phyloP scores from a whole-genome alignment of 1,284 basidiomycete genomes.

The Ceratobasidium sp. region DNA sequence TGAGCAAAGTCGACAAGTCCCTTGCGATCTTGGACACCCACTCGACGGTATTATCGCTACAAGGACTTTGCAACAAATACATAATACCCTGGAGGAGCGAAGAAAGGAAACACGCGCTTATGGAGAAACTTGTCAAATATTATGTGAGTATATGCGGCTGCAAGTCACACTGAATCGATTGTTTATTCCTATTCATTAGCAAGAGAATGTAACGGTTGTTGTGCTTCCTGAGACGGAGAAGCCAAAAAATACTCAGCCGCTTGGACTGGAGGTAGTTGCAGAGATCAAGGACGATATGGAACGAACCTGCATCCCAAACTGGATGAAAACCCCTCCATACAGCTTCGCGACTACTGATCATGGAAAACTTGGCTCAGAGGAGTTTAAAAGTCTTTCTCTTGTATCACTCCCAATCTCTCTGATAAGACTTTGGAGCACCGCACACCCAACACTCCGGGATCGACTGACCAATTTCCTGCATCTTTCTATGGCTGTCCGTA shows the following conservation, averaged over 20 bases:
- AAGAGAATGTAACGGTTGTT: neutral
- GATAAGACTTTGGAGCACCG: neutral
- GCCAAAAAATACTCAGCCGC: neutral
- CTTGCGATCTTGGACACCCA: too few species aligned
- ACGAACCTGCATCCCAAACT: neutral
- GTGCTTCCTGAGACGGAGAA: neutral
- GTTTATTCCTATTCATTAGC: too few species aligned
- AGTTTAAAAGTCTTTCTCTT: neutral
- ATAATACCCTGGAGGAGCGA: neutral
- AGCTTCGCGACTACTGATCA: neutral
- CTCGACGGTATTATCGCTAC: neutral
- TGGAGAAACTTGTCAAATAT: neutral
- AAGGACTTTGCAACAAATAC: slow-evolving; percentile 2
- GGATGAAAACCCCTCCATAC: neutral
- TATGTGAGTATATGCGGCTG: neutral
- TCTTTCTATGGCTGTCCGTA: slow-evolving; percentile 8
- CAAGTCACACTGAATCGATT: neutral
- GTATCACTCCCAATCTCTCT: neutral
- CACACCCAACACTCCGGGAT: neutral
- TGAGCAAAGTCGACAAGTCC: neutral
- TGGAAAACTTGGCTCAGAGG: neutral
- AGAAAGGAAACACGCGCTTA: neutral
- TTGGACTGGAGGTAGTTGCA: neutral
- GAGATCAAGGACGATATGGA: neutral
- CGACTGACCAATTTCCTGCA: slow-evolving; percentile 25